Conservation (phyloP, 1,284 basidiomycete genomes). For the Cutaneotrichosporon daszewskae region DNA sequence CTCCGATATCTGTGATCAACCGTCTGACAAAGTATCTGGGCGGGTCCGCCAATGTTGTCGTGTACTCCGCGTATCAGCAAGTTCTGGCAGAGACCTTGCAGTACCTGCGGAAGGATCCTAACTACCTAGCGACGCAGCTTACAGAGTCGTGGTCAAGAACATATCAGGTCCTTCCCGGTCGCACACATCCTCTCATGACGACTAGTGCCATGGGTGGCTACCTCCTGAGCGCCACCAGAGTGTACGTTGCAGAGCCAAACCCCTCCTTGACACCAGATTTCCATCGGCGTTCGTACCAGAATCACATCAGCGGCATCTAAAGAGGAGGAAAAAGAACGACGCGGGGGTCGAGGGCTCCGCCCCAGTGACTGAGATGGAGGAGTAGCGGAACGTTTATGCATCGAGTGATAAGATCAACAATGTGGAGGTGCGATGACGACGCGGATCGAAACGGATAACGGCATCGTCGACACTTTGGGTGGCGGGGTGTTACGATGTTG, state of each 20-base stretch:
- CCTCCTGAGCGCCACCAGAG: constrained; percentile 74
- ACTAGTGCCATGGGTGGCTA: constrained; percentile 85
- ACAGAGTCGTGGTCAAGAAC: constrained; percentile 83
- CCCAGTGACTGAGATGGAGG: no score
- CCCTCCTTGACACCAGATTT: constrained; percentile 13
- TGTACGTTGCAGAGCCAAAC: constrained; percentile 57
- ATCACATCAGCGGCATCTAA: constrained; percentile 27
- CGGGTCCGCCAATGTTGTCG: constrained; percentile 79
- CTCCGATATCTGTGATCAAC: constrained; percentile 74
- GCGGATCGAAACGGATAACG: no score
- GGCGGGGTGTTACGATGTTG: no score
- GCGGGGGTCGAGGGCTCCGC: constrained; percentile 4
- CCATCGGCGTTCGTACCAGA: constrained; percentile 28
- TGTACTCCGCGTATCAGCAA: constrained; percentile 77
- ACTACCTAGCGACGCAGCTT: constrained; percentile 71
- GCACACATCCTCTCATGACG: constrained; percentile 93
- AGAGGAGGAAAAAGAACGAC: constrained; percentile 17
- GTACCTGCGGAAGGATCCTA: constrained; percentile 60
- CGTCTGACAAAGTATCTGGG: constrained; percentile 68
- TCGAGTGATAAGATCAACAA: no score
- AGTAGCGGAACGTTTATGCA: no score
- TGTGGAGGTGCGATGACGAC: no score
- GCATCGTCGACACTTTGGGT: no score
- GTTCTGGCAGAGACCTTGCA: constrained; percentile 73
- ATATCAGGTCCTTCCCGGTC: constrained; percentile 91